Evolutionary conservation across 441 rosid genomes (phyloP).

Genomic region (Brassica hybrid): DNA sequence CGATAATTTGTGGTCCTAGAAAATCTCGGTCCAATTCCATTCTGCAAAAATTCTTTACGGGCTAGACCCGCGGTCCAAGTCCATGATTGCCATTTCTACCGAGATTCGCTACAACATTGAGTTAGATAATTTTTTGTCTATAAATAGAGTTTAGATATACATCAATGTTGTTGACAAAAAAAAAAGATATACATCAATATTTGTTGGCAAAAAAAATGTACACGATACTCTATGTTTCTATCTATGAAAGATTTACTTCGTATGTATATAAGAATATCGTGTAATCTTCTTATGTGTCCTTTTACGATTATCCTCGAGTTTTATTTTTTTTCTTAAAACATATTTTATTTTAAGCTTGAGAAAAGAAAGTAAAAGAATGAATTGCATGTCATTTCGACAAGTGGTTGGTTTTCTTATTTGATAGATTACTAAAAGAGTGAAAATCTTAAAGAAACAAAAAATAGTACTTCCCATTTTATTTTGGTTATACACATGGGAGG

Average conservation of each 20-base stretch:
- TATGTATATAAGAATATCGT: neutral
- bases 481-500: neutral
- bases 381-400: slow-evolving; percentile 7
- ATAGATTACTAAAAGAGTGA: slow-evolving; percentile 11
- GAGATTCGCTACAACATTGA: neutral
- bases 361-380: too few species aligned
- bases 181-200: too few species aligned
- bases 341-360: too few species aligned
- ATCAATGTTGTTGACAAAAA: too few species aligned
- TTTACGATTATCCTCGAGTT: slow-evolving; percentile 10
- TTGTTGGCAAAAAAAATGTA: neutral
- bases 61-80: too few species aligned
- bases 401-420: slow-evolving; percentile 29
- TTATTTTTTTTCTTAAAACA: neutral
- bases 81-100: neutral
- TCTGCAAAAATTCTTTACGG: too few species aligned
- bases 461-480: neutral
- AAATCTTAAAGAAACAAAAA: neutral
- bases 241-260: neutral
- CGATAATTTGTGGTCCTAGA: too few species aligned
- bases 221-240: neutral
- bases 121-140: too few species aligned
- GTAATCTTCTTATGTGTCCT: neutral
- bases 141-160: neutral
- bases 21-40: too few species aligned